Evolutionary conservation across 2,329 filamentous ascomycete species (phyloP).

Genomic region (Aspergillus quadrilineatus): DNA sequence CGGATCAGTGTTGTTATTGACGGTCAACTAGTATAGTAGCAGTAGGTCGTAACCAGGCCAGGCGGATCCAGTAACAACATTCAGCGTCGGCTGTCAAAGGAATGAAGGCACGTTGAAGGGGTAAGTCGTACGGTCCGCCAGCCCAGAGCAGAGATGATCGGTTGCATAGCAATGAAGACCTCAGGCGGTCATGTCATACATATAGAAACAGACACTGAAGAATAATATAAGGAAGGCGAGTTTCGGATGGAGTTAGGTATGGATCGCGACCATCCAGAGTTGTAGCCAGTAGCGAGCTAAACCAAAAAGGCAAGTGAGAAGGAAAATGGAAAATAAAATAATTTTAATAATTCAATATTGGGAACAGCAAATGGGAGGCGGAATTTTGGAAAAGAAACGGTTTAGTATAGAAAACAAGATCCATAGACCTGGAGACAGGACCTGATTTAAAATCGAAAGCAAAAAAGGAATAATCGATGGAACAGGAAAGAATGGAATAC

Average conservation of each 20-base stretch:
- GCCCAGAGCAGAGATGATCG: conserved; percentile 43
- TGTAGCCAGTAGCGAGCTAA: conserved; percentile 16
- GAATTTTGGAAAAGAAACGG: conserved; percentile 34
- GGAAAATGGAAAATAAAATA: conserved; percentile 11
- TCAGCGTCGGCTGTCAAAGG: conserved; percentile 20
- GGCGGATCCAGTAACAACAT: conserved; percentile 18
- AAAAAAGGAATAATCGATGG: conserved; percentile 36
- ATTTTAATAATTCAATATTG: conserved; percentile 12
- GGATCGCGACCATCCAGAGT: conserved; percentile 13
- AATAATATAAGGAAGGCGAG: conserved; percentile 19
- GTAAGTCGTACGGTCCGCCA: conserved; percentile 54
- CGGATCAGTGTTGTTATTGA: conserved; percentile 2
- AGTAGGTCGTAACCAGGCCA: conserved; percentile 23
- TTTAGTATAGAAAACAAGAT: conserved; percentile 34
- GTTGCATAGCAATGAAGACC: conserved; percentile 9
- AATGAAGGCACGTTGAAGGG: conserved; percentile 37
- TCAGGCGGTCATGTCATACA: conserved; percentile 12
- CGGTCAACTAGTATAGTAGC: conserved; percentile 8
- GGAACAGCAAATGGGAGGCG: conserved; percentile 14
- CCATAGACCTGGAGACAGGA: conserved; percentile 10
- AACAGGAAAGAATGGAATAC: conserved; percentile 11
- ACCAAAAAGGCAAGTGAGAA: conserved; percentile 19
- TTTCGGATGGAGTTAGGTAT: conserved; percentile 14
- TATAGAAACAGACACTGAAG: conserved; percentile 17
- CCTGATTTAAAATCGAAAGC: conserved; percentile 18